Evolutionary conservation across 352 stramenopile species (phyloP).

Genomic region (Phytophthora podocarpi): DNA sequence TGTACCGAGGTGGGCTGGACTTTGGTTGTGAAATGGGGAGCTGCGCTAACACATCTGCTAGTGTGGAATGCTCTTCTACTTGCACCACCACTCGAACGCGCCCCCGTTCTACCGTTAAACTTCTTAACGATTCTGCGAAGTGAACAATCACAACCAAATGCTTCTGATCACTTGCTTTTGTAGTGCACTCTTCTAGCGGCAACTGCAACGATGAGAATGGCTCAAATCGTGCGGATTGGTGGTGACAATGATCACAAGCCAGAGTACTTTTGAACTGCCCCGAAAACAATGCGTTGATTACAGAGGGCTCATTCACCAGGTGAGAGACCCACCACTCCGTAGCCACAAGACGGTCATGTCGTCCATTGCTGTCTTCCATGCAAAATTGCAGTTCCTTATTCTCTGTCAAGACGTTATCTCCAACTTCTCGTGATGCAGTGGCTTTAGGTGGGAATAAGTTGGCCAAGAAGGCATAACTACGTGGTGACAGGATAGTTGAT

Average conservation of each 20-base stretch:
- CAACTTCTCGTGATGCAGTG: no score
- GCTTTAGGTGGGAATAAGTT: slow-evolving; percentile 23
- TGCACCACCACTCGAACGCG: slow-evolving; percentile 8
- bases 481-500: slow-evolving; percentile 32
- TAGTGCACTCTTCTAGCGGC: slow-evolving; percentile 34
- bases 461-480: slow-evolving; percentile 33
- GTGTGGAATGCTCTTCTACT: background rate
- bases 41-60: slow-evolving; percentile 8
- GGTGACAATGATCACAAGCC: slow-evolving; percentile 89
- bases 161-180: slow-evolving; percentile 5
- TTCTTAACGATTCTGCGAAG: slow-evolving; percentile 28
- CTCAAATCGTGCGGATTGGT: slow-evolving; percentile 85
- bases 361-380: slow-evolving; percentile 92
- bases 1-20: background rate
- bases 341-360: slow-evolving; percentile 92
- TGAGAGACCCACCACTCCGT: slow-evolving; percentile 98
- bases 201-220: slow-evolving; percentile 85
- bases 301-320: slow-evolving; percentile 93
- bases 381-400: slow-evolving; percentile 21
- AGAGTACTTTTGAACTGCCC: slow-evolving; percentile 97
- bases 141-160: slow-evolving; percentile 51
- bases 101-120: background rate
- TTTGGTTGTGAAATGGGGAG: background rate
- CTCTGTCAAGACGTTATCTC: no score
- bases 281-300: slow-evolving; percentile 95